Evolutionary conservation across 345 rosid genomes (phyloP).

Genomic region (Hirschfeldia incana): DNA sequence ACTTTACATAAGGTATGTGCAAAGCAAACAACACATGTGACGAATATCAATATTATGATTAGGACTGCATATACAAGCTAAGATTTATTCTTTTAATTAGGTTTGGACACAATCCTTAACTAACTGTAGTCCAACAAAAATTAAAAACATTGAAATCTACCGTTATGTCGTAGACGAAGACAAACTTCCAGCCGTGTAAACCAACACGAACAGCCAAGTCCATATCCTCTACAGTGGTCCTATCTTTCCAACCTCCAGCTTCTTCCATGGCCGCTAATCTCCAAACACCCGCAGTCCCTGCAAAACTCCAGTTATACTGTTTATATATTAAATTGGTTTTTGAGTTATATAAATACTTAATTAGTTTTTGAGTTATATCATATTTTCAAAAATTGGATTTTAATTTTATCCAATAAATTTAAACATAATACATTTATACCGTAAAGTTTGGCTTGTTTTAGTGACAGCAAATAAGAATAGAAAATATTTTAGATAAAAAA

Average conservation of each 20-base stretch:
- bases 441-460: neutral
- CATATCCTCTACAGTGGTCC: slow-evolving; percentile 99
- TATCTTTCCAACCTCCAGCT: slow-evolving; percentile 99
- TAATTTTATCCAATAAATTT: neutral
- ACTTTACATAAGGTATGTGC: slow-evolving; percentile 15
- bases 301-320: neutral
- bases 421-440: neutral
- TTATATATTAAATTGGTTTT: neutral
- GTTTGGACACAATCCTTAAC: neutral
- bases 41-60: neutral
- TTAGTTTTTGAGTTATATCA: neutral
- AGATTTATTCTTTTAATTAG: no score
- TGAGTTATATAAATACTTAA: neutral
- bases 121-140: neutral
- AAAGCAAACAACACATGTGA: slow-evolving; percentile 32
- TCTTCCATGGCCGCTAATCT: slow-evolving; percentile 91
- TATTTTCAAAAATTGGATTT: neutral
- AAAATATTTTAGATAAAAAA: neutral
- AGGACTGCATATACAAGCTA: no score
- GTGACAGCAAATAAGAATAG: neutral
- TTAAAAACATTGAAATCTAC: slow-evolving; percentile 31
- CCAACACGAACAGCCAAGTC: slow-evolving; percentile 95
- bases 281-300: slow-evolving; percentile 98
- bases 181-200: slow-evolving; percentile 93
- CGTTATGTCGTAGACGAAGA: slow-evolving; percentile 80